A percentile compares a stretch with the other conserved stretches of the same genome.
These are phyloP conservation scores for Golubevia pallescens DNA, from an alignment of 1,284 basidiomycete species.

Conservation along the genomic window DNA sequence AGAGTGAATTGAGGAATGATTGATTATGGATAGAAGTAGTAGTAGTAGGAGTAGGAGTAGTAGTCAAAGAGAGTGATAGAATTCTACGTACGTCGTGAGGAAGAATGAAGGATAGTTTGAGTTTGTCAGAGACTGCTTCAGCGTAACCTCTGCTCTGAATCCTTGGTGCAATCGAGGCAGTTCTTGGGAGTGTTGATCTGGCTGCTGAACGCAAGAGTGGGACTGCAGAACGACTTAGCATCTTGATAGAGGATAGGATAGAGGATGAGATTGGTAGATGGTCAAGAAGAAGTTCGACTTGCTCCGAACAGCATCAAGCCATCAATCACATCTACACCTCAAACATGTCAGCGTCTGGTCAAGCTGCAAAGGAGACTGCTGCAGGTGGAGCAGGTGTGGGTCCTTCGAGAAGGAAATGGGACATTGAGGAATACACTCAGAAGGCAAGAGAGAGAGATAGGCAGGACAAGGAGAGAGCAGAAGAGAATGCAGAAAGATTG, in stretches of 20 bases:
- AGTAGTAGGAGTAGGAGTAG: too few species aligned
- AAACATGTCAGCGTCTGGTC: not conserved
- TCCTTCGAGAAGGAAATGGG: conserved; percentile 49
- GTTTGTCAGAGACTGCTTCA: conserved; percentile 61
- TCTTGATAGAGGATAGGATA: too few species aligned
- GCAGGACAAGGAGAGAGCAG: conserved; percentile 39
- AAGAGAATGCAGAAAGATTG: conserved; percentile 40
- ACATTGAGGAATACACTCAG: conserved; percentile 39
- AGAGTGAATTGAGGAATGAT: too few species aligned
- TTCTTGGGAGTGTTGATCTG: too few species aligned
- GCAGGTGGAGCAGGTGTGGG: conserved; percentile 32
- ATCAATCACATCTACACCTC: not conserved
- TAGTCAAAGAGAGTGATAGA: not conserved
- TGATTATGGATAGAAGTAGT: too few species aligned
- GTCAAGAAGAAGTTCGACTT: too few species aligned
- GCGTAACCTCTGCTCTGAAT: conserved; percentile 48
- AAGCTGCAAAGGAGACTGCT: conserved; percentile 7
- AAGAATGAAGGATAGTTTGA: conserved; percentile 57
- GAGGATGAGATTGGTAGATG: too few species aligned
- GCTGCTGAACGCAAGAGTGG: too few species aligned
- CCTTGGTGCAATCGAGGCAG: too few species aligned
- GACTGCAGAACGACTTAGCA: too few species aligned
- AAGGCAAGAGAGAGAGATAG: conserved; percentile 48
- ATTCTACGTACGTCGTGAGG: conserved; percentile 29
- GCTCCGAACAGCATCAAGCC: too few species aligned